Percentiles rank a stretch among this genome's conserved stretches.
Evolutionary conservation across 75 land plant genomes (phyloP).

Genomic region (Pinus taeda): DNA sequence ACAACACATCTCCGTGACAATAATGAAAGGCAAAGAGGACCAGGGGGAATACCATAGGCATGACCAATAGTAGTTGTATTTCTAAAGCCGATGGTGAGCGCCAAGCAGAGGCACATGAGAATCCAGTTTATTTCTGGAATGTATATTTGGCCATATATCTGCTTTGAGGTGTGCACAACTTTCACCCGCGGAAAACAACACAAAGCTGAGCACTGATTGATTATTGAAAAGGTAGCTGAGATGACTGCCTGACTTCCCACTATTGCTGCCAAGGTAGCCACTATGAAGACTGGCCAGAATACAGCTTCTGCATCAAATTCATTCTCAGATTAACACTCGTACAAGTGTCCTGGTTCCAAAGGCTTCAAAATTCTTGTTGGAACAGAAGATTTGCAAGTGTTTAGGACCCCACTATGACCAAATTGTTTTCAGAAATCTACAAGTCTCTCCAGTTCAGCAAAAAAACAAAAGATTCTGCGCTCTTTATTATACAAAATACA

Average conservation of each 20-base stretch:
- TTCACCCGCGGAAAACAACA: constrained; percentile 89
- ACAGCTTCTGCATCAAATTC: constrained; percentile 52
- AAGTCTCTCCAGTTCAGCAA: not conserved
- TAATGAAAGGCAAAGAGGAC: not conserved
- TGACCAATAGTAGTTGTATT: constrained; percentile 70
- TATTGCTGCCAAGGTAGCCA: constrained; percentile 81
- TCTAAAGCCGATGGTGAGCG: constrained; percentile 76
- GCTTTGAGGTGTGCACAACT: constrained; percentile 23
- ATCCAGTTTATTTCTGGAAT: constrained; percentile 95
- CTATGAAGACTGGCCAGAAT: constrained; percentile 78
- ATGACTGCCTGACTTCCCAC: constrained; percentile 97
- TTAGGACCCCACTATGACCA: not conserved
- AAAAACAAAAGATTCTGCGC: too few relatives aligned
- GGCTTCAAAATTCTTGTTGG: not conserved
- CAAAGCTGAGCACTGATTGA: constrained; percentile 75
- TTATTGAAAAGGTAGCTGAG: constrained; percentile 81
- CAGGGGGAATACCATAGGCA: constrained; percentile 62
- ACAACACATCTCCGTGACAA: too few relatives aligned
- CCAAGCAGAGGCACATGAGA: constrained; percentile 73
- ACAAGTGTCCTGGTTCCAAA: not conserved
- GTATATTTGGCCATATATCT: constrained; percentile 85
- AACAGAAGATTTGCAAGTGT: not conserved
- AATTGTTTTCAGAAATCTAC: not conserved
- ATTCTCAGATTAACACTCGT: not conserved
- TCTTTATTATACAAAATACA: not conserved